A percentile compares a stretch with the other conserved stretches of the same genome.
These are phyloP conservation scores for Triangularia verruculosa DNA, from an alignment of 2,329 filamentous ascomycete genomes.

Conservation along the genomic window DNA sequence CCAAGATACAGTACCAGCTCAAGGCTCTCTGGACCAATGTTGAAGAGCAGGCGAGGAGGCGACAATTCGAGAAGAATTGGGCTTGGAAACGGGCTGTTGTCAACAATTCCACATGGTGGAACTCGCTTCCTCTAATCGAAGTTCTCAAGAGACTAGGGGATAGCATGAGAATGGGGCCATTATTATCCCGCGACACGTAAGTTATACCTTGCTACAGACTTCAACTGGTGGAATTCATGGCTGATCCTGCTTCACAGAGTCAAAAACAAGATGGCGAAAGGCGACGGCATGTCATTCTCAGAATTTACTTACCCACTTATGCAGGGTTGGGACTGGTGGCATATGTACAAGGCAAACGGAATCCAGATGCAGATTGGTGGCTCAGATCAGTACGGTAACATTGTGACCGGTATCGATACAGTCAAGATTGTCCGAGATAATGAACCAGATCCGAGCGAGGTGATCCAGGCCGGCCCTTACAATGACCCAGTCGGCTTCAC, in stretches of 20 bases:
- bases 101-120: slow-evolving; percentile 86
- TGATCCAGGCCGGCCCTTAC: slow-evolving; percentile 32
- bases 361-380: slow-evolving; percentile 89
- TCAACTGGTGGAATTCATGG: background rate
- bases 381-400: slow-evolving; percentile 95
- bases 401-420: slow-evolving; percentile 82
- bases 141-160: slow-evolving; percentile 72
- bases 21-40: slow-evolving; percentile 73
- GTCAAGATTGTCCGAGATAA: slow-evolving; percentile 69
- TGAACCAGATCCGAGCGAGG: slow-evolving; percentile 37
- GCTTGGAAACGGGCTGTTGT: slow-evolving; percentile 64
- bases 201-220: slow-evolving; percentile 35
- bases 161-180: slow-evolving; percentile 73
- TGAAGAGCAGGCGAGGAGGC: slow-evolving; percentile 60
- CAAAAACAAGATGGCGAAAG: slow-evolving; percentile 76
- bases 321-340: slow-evolving; percentile 96
- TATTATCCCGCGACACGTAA: slow-evolving; percentile 85
- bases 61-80: slow-evolving; percentile 62
- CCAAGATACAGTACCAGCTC: slow-evolving; percentile 67
- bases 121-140: slow-evolving; percentile 67
- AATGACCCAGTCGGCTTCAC: slow-evolving; percentile 79
- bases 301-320: slow-evolving; percentile 93
- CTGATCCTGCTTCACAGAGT: slow-evolving; percentile 46
- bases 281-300: slow-evolving; percentile 89
- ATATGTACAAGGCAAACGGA: slow-evolving; percentile 65